Evolutionary conservation across 2,329 filamentous ascomycete genomes (phyloP), one percentile per base, ranked within the genome.

Genomic region (Hypoxylon sp.): DNA sequence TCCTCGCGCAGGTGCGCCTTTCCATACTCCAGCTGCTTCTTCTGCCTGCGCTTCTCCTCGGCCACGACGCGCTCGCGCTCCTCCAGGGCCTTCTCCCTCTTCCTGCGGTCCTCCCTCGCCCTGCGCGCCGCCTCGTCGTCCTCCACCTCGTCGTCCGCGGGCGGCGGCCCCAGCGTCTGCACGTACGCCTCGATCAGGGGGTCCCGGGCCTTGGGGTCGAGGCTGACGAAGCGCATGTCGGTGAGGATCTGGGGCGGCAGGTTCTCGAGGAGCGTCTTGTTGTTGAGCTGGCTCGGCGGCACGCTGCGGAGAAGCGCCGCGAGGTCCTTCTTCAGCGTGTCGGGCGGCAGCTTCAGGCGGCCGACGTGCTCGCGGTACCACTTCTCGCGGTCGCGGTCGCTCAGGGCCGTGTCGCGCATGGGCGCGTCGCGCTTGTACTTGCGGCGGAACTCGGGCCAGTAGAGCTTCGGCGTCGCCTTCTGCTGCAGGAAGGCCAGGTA

Each of bases 401-500:
- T 77, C 20, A 93, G 79, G 47, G 81, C 83, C 24, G 84, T 79
- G 57, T 94, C 89, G 59, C 88, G 89, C 89, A 99, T 92, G 48
- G 88, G 83, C 0, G 84, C 75, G 63, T 96, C 92, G 64, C 89
- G 93, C 64, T 89, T 89, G 75, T 87, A 95, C 72, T 97, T 99
- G 27, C 95, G 83, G 68, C 91, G 92, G 76, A 99, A 99, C 72
- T 99, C 95, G 0, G 91, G 89, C 95, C 95, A 99, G 79, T 96
- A 99, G 1, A 99, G 82, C 76, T 97, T 98, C 0, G 91, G 89
- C 0, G 88, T 95, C 0, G 93, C 94, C 65, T 92, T 85, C 45
- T 88, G 85, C 62, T 94, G 87, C 24, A 99, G 79, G 62, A 99
- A 89, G 0, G 84, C 83, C 58, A 98, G 78, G 73, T 96, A 99